Base-by-base conservation (phyloP, 2,329 filamentous ascomycete species). In the Ophiostoma novo-ulmi region DNA sequence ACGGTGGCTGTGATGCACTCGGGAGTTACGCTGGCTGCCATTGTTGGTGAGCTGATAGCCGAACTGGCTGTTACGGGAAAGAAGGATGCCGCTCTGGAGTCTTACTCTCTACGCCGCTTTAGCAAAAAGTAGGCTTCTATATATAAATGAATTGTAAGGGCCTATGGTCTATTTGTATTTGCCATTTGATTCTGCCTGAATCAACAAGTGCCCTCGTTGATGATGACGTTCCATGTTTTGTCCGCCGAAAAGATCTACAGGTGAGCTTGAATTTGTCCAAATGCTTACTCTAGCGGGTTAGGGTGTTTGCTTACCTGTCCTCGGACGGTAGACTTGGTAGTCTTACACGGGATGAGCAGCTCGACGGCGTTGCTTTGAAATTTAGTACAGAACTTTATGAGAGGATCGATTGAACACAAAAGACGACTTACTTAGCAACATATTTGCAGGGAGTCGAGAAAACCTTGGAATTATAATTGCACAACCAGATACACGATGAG, bases 1-100 rank as follows among this genome's bases (percentile, higher is more conserved):
- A 76, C 74, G 2, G 69, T 78, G 52, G 77, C 77, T 0, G 76
- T 78, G 1, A 78, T 78, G 77, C 77, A 78, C 71, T 77, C 76
- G 0, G 76, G 76, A 14, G 76, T 78, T 3, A 77, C 76, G 1
- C 71, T 76, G 64, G 74, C 75, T 1, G 75, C 76, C 5, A 58
- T 75, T 38, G 76, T 77, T 0, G 77, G 77, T 3, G 69, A 77
- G 64, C 58, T 55, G 4, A 36, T 73, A 11, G 70, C 73, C 6
- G 69, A 63, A 11, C 58, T 64, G 14, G 69, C 71, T 6, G 69
- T 58, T 4, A 44, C 55, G 4, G 68, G 71, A 13, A 61, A 72
- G 41, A 36, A 44, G 14, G 73, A 73, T 35, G 58, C 67, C 1
- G 64, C 39, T 0, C 63, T 73, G 35, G 68, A 41, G 3, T 5